Percentiles rank a stretch among this genome's conserved stretches.
Conservation (phyloP, 129 eudicot species). For the Tagetes erecta region DNA sequence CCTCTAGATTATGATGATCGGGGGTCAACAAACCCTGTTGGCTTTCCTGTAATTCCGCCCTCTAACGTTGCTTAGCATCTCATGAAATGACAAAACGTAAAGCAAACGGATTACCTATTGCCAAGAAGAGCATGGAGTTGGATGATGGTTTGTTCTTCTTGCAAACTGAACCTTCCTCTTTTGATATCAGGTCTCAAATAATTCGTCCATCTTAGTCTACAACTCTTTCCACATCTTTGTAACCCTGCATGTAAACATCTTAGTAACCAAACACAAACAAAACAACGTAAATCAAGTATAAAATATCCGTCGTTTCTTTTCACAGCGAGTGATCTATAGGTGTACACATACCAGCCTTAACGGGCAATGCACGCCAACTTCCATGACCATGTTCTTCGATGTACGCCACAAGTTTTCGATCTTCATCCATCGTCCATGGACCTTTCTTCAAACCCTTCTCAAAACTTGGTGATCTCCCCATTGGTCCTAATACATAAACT, state of each 20-base stretch:
- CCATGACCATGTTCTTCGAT: conserved; percentile 69
- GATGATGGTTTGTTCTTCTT: conserved; percentile 74
- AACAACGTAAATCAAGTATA: background rate
- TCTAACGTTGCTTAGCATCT: background rate
- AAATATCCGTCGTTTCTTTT: background rate
- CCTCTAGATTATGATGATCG: too few relatives aligned
- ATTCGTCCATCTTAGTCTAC: conserved; percentile 70
- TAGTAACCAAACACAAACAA: background rate
- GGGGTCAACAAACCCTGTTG: too few relatives aligned
- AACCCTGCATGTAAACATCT: conserved; percentile 36
- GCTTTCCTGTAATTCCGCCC: too few relatives aligned
- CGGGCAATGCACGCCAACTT: conserved; percentile 70
- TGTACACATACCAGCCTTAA: conserved; percentile 51
- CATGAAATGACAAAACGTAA: background rate
- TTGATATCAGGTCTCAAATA: conserved; percentile 66
- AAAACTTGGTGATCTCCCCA: conserved; percentile 58
- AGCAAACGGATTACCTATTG: conserved; percentile 47
- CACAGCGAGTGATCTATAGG: background rate
- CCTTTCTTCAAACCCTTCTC: conserved; percentile 68
- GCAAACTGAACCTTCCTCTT: conserved; percentile 70
- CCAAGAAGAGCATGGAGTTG: conserved; percentile 84
- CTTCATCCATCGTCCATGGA: conserved; percentile 72
- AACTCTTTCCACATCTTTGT: conserved; percentile 66
- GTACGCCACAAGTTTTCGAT: conserved; percentile 54
- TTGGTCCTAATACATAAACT: conserved; percentile 7